Evolutionary conservation across 1,139 yeast species (phyloP).

Genomic region (Geotrichum cucujoidarum): DNA sequence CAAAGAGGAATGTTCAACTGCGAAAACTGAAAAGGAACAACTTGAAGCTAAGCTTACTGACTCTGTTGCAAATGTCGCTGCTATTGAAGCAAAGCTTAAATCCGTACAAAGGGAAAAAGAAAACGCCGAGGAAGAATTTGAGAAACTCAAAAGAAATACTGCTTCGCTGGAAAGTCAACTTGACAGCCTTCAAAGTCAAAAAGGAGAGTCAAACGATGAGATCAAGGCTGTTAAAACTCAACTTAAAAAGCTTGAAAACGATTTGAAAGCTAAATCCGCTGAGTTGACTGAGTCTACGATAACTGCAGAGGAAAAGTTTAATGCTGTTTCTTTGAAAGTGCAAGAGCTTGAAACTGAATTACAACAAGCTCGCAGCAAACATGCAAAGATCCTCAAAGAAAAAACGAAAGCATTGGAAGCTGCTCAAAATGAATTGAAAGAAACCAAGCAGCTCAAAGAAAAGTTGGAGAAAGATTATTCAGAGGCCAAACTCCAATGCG

Average conservation of each 20-base stretch:
- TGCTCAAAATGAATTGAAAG: slow-evolving; percentile 1
- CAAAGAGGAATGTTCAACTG: background rate
- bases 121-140: background rate
- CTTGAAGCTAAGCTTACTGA: slow-evolving; percentile 12
- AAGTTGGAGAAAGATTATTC: background rate
- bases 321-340: slow-evolving; percentile 11
- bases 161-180: slow-evolving; percentile 1
- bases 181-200: slow-evolving; percentile 3
- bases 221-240: background rate
- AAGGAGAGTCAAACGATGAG: background rate
- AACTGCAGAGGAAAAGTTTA: slow-evolving; percentile 11
- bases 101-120: background rate
- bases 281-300: slow-evolving; percentile 7
- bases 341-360: slow-evolving; percentile 31
- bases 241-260: slow-evolving; percentile 1
- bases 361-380: slow-evolving; percentile 25
- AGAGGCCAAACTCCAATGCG: background rate
- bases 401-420: slow-evolving; percentile 12
- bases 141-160: slow-evolving; percentile 6
- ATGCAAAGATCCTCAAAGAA: slow-evolving; percentile 13
- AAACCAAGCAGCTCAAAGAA: background rate
- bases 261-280: slow-evolving; percentile 6
- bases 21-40: slow-evolving; percentile 1
- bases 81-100: slow-evolving; percentile 3
- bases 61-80: slow-evolving; percentile 7